These are phyloP conservation scores for Sugiyamaella marilandica DNA, from an alignment of 805 yeast genomes.

Conservation along the genomic window DNA sequence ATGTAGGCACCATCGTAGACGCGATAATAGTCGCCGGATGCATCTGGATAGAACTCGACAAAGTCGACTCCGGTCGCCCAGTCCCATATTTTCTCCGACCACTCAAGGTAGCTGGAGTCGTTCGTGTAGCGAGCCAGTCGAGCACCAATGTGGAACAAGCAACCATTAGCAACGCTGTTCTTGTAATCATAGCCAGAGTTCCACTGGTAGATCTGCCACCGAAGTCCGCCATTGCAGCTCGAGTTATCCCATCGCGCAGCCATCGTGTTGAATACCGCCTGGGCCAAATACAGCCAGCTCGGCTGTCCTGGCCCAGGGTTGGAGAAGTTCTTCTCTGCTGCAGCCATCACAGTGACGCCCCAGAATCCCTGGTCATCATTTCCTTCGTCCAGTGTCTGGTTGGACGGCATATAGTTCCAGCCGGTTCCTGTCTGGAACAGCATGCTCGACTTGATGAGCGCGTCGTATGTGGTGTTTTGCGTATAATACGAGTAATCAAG, in stretches of 20 bases:
- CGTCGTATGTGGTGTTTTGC: conserved; percentile 59
- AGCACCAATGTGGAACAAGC: conserved; percentile 74
- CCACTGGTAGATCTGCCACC: conserved; percentile 92
- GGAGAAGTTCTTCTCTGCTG: conserved; percentile 77
- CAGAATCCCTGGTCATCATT: conserved; percentile 93
- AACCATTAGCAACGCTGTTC: conserved; percentile 83
- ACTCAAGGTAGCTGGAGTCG: conserved; percentile 66
- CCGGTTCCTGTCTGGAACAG: conserved; percentile 60
- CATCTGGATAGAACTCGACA: conserved; percentile 30
- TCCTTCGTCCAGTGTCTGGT: conserved; percentile 82
- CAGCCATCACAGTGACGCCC: conserved; percentile 83
- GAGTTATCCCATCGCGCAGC: conserved; percentile 67
- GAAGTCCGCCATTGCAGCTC: conserved; percentile 68
- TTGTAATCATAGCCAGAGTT: conserved; percentile 84
- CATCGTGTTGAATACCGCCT: conserved; percentile 86
- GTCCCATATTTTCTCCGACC: conserved; percentile 68
- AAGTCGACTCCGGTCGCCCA: conserved; percentile 59
- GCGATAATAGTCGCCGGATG: conserved; percentile 18
- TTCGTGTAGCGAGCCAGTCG: conserved; percentile 73
- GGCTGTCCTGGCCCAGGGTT: conserved; percentile 58
- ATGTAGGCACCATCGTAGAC: conserved; percentile 74
- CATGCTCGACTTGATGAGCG: conserved; percentile 54
- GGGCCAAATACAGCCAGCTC: conserved; percentile 72
- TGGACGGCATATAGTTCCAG: conserved; percentile 69
- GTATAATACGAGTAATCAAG: conserved; percentile 76